phyloP scores from a whole-genome alignment of 768 basidiomycete species.

The Leccinum subtestaceum region DNA sequence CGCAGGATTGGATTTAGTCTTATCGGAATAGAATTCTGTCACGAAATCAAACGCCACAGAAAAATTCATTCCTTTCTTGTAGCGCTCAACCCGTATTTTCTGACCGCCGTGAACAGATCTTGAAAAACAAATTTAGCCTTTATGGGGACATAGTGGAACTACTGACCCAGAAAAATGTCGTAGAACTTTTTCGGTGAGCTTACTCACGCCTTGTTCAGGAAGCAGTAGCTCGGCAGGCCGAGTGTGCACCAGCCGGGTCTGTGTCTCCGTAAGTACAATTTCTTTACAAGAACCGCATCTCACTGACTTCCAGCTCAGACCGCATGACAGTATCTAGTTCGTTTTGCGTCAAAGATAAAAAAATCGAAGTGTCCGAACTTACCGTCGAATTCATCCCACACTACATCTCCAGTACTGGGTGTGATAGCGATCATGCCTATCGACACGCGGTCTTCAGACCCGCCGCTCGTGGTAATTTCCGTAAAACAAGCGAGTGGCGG shows the following conservation, averaged over 20 bases:
- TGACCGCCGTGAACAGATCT: constrained; percentile 40
- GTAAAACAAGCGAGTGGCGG: constrained; percentile 76
- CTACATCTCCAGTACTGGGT: constrained; percentile 87
- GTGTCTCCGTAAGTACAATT: constrained; percentile 4
- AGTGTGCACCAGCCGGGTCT: constrained; percentile 87
- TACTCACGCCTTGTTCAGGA: constrained; percentile 55
- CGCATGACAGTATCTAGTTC: constrained; percentile 73
- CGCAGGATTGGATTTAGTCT: constrained; percentile 41
- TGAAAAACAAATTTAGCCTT: constrained; percentile 5
- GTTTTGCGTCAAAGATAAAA: constrained; percentile 8
- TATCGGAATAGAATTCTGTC: constrained; percentile 63
- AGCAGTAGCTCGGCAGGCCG: constrained; percentile 81
- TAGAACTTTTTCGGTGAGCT: constrained; percentile 73
- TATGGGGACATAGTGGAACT: constrained; percentile 3
- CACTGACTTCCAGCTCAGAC: constrained; percentile 77
- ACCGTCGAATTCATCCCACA: constrained; percentile 93
- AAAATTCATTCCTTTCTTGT: constrained; percentile 53
- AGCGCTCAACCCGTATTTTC: constrained; percentile 62
- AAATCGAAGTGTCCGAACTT: constrained; percentile 4
- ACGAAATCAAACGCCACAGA: constrained; percentile 68
- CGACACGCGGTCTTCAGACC: constrained; percentile 34
- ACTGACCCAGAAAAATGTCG: constrained; percentile 63
- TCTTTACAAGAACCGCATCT: not conserved
- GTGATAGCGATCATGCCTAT: constrained; percentile 78
- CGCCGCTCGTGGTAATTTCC: constrained; percentile 35